These are phyloP conservation scores for Flaveria ramosissima DNA, from an alignment of 129 eudicot species.

Conservation along the genomic window DNA sequence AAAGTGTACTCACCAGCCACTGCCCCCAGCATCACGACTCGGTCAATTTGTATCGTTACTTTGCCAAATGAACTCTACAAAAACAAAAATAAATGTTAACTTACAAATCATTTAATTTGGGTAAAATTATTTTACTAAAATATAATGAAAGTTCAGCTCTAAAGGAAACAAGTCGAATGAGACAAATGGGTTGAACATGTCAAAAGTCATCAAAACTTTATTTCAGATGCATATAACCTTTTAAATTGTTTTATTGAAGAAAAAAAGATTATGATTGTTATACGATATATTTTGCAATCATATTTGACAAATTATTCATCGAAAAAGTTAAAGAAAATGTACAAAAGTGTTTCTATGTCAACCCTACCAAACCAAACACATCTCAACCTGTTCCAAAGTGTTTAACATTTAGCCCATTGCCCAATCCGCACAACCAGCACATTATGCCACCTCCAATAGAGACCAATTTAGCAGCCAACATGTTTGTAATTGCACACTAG, in stretches of 20 bases:
- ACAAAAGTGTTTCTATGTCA: background rate
- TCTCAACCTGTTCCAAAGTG: background rate
- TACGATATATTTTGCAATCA: background rate
- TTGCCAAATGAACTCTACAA: constrained; percentile 92
- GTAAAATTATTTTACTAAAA: background rate
- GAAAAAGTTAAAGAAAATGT: background rate
- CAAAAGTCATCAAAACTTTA: background rate
- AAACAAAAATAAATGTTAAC: background rate
- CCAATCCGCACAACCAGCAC: background rate
- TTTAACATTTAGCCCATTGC: background rate
- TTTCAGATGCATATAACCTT: background rate
- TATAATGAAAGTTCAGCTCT: background rate
- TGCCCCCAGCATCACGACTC: constrained; percentile 96
- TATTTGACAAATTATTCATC: background rate
- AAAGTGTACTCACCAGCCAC: constrained; percentile 94
- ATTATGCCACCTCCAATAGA: no score
- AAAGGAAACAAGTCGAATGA: constrained; percentile 1
- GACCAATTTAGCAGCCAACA: no score
- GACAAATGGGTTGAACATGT: background rate
- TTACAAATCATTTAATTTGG: background rate
- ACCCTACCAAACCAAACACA: background rate
- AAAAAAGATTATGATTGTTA: background rate
- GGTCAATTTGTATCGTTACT: constrained; percentile 96
- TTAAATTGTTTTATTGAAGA: background rate
- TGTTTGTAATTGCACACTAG: background rate